Conservation (phyloP, 305 asterid species). For the Striga hermonthica region DNA sequence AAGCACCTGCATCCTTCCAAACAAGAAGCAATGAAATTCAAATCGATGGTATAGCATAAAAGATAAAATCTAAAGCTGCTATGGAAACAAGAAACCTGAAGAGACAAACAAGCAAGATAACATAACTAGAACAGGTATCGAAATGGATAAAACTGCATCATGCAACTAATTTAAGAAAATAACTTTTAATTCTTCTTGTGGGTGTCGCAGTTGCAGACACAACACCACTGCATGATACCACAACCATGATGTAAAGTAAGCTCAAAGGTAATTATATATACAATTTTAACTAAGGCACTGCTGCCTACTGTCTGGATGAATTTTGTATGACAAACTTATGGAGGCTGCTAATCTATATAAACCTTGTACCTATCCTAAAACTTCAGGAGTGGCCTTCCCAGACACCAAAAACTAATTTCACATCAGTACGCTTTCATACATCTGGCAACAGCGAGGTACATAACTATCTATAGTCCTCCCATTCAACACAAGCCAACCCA, state of each 20-base stretch:
- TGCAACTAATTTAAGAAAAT: conserved; percentile 20
- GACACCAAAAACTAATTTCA: conserved; percentile 22
- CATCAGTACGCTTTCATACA: conserved; percentile 12
- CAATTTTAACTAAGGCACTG: not conserved
- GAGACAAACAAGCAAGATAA: conserved; percentile 1
- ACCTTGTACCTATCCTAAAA: conserved; percentile 13
- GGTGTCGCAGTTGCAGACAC: not conserved
- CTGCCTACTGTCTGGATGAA: not conserved
- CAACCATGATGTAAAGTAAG: conserved; percentile 1
- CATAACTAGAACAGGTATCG: conserved; percentile 6
- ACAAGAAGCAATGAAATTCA: conserved; percentile 54
- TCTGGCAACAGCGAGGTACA: conserved; percentile 16
- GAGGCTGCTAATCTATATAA: conserved; percentile 20
- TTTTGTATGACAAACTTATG: not conserved
- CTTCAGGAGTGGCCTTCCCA: conserved; percentile 9
- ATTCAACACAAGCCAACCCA: not conserved
- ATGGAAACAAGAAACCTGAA: conserved; percentile 16
- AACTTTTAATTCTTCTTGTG: not conserved
- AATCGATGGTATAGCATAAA: conserved; percentile 40
- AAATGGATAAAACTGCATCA: conserved; percentile 19
- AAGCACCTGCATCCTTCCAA: conserved; percentile 99
- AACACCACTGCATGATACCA: conserved; percentile 1
- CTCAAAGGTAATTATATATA: no score
- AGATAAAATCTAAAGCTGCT: conserved; percentile 5
- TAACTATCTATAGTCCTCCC: conserved; percentile 19